Evolutionary conservation across 2,329 filamentous ascomycete genomes (phyloP).

Genomic region (Periconia sp.): DNA sequence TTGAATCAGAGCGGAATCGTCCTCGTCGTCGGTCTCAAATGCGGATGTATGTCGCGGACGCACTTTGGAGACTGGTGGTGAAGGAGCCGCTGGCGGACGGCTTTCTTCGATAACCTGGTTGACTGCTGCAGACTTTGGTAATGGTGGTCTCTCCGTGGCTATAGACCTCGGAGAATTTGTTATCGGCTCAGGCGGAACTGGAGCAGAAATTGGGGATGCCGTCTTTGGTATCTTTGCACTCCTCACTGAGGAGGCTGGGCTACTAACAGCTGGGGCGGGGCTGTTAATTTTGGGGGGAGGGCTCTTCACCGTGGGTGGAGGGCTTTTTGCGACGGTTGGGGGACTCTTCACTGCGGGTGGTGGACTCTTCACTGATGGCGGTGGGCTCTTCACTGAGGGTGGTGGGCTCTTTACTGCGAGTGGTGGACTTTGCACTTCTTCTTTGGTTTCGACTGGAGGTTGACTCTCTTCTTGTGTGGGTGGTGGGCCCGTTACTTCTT

Average conservation of each 20-base stretch:
- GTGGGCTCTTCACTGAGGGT: background rate
- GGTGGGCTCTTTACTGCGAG: background rate
- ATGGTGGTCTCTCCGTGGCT: conserved; percentile 17
- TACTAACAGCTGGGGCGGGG: background rate
- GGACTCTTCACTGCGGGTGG: background rate
- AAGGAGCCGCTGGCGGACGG: conserved; percentile 39
- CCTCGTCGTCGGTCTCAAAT: conserved; percentile 37
- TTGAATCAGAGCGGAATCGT: conserved; percentile 33
- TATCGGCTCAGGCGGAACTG: conserved; percentile 16
- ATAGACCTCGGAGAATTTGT: conserved; percentile 23
- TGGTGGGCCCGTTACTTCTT: background rate
- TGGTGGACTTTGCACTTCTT: conserved; percentile 1
- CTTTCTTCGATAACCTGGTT: conserved; percentile 28
- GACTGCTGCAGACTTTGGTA: conserved; percentile 18
- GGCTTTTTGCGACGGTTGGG: background rate
- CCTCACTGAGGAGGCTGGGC: background rate
- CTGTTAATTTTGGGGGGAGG: background rate
- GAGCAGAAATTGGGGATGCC: conserved; percentile 14
- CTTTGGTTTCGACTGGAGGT: background rate
- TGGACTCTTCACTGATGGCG: background rate
- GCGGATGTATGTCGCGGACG: conserved; percentile 32
- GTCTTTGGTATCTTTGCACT: conserved; percentile 3
- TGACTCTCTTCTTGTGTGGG: background rate
- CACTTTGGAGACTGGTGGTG: conserved; percentile 32
- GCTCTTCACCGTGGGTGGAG: background rate